Evolutionary conservation across 1,284 basidiomycete species (phyloP), one percentile per base, ranked within the genome.

Genomic region (Pseudozyma thailandica): DNA sequence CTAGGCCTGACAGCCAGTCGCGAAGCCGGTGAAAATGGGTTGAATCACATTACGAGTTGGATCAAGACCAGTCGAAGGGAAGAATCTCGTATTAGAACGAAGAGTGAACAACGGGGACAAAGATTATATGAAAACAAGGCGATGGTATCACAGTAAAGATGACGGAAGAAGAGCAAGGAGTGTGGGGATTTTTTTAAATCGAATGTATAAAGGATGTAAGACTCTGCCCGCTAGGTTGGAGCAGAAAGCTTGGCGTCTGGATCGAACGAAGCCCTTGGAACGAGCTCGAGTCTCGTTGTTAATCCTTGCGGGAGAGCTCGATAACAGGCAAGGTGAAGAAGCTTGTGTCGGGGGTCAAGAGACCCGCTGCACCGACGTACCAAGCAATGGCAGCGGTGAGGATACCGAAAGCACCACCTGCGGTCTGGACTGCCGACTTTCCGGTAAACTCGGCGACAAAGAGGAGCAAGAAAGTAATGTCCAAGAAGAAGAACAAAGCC

Each of bases 401-500:
- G 45, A 81, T 72, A 50, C 78, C 69, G 43, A 70, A 74, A n/a
- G 69, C 52, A 48, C 75, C 57, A 49, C 71, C 69, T 16, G 68
- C 77, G n/a, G 47, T 74, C 51, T 50, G 58, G 45, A 81, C 62
- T 28, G 63, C 52, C 4, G 60, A 37, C 25, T 72, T 70, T 6
- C 70, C 76, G 41, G 75, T 68, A 21, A 80, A 53, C 43, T 77
- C 72, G 21, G 65, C 56, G 27, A 83, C 71, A 61, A 69, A 85
- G 47, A 75, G 72, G 1, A 86, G 63, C 50, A 85, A 77, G 82
- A 87, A 87, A 10, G 85, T 86, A 33, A 87, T 68, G 27, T 88
- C 86, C 6, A 96, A 87, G 85, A 88, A 88, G 81, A 88, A 86
- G 84, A 97, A 91, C 26, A 95, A 86, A 3, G 86, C 77, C 41